Evolutionary conservation across 2,329 filamentous ascomycete species (phyloP).

Genomic region (Alternaria ventricosa): DNA sequence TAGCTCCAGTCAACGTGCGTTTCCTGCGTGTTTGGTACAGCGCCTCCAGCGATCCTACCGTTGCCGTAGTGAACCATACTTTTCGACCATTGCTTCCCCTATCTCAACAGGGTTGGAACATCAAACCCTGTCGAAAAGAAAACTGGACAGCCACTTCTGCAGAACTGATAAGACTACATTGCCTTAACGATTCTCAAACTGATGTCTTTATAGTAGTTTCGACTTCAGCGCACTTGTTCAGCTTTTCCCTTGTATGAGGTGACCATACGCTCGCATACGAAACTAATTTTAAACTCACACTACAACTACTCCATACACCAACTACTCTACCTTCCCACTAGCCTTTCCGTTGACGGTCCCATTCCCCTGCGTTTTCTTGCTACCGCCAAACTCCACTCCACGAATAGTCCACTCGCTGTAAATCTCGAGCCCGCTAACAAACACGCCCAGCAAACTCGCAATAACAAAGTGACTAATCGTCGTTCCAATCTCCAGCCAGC

Average conservation of each 20-base stretch:
- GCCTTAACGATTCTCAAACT: not conserved
- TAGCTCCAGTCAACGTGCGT: not conserved
- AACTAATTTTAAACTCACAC: not conserved
- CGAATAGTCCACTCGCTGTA: conserved; percentile 83
- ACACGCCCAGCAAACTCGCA: conserved; percentile 85
- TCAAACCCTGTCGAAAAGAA: not conserved
- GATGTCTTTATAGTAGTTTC: not conserved
- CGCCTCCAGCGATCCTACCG: not conserved
- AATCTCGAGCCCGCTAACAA: conserved; percentile 86
- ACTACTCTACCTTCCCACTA: conserved; percentile 7
- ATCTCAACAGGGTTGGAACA: not conserved
- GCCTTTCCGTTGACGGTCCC: not conserved
- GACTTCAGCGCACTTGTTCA: not conserved
- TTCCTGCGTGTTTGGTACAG: not conserved
- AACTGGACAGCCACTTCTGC: not conserved
- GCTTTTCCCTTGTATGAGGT: not conserved
- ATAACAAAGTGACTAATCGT: conserved; percentile 97
- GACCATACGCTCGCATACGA: not conserved
- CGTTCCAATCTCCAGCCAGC: conserved; percentile 96
- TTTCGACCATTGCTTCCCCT: not conserved
- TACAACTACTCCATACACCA: not conserved
- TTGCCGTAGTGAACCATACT: not conserved
- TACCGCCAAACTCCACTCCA: conserved; percentile 71
- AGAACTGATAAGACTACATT: not conserved
- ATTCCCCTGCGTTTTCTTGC: conserved; percentile 16